Percentiles rank a stretch among this genome's conserved stretches.
Conservation (phyloP, 306 rosid species). For the Trichosanthes cucumerina region DNA sequence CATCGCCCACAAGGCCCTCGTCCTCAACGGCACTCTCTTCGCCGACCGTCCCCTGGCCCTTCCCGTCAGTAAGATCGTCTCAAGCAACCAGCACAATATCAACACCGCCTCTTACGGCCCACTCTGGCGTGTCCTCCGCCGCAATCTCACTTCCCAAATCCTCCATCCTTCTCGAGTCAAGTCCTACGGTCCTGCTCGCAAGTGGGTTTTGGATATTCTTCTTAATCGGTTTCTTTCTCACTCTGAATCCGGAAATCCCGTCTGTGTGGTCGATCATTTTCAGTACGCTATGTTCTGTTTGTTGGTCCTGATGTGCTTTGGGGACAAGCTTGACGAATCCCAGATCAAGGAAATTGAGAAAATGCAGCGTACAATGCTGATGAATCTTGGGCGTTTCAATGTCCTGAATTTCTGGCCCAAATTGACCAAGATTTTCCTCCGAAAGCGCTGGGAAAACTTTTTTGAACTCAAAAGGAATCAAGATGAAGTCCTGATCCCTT, state of each 20-base stretch:
- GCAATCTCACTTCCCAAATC: conserved; percentile 8
- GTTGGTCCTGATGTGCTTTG: conserved; percentile 12
- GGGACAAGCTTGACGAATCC: neutral
- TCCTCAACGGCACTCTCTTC: conserved; percentile 9
- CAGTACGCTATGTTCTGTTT: conserved; percentile 12
- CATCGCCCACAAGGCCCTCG: neutral
- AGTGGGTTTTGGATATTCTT: conserved; percentile 8
- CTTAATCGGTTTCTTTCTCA: neutral
- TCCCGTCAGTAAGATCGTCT: neutral
- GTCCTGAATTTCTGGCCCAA: conserved; percentile 33
- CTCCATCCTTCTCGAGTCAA: neutral
- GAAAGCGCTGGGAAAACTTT: conserved; percentile 27
- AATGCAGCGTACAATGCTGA: conserved; percentile 15
- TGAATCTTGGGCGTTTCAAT: conserved; percentile 31
- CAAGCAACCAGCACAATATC: conserved; percentile 1
- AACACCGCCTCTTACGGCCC: conserved; percentile 4
- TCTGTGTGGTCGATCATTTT: neutral
- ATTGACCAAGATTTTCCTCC: conserved; percentile 29
- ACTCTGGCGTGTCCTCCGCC: conserved; percentile 7
- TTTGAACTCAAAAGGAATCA: conserved; percentile 21
- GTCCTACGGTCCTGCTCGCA: neutral
- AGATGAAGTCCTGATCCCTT: conserved; percentile 20
- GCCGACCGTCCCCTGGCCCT: neutral
- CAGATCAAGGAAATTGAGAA: conserved; percentile 13
- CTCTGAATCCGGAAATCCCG: neutral